Evolutionary conservation across 2,329 filamentous ascomycete species (phyloP), one percentile per base, ranked within the genome.

Genomic region (Onygenales sp.): DNA sequence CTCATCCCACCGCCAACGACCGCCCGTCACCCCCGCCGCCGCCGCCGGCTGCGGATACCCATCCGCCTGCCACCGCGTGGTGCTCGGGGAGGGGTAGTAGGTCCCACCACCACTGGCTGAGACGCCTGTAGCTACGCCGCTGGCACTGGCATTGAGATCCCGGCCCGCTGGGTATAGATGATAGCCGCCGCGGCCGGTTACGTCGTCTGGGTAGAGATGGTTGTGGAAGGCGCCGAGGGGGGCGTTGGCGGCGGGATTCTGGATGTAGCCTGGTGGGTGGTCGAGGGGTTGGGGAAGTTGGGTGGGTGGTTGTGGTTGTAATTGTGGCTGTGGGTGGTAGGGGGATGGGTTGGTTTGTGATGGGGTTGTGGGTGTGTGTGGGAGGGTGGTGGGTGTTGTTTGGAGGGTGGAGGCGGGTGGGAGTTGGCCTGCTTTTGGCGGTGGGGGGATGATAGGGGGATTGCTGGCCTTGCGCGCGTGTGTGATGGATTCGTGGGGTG

Each of bases 201-300:
- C 13, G 44, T 14, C 21, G 57, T 47, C 7, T 47, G 33, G 31
- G 14, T 51, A 31, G 9, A 31, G 17, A 33, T 43, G 8, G 31
- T 21, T 49, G 52, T 36, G 54, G 40, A 45, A 50, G 39, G 31
- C 17, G 34, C 51, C 37, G 50, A 53, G 45, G 13, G 55, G 48
- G 1, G 47, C 45, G 52, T 49, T 59, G 42, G 37, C 40, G 42
- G 40, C 42, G 7, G 60, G 51, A 53, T 66, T 60, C 58, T 66
- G 64, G 37, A 59, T 55, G 53, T 66, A 66, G 47, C 64, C 64
- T n/a, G 64, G 64, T 11, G 64, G 64, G 52, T 65, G 60, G 11
- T 58, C 56, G 39, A 65, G 62, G 49, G 59, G 56, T 33, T 50
- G 52, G 3, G 50, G 43, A 27, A 52, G 50, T 43, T 42, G 40